phyloP scores from a whole-genome alignment of 306 rosid genomes.

The Inga oerstediana region DNA sequence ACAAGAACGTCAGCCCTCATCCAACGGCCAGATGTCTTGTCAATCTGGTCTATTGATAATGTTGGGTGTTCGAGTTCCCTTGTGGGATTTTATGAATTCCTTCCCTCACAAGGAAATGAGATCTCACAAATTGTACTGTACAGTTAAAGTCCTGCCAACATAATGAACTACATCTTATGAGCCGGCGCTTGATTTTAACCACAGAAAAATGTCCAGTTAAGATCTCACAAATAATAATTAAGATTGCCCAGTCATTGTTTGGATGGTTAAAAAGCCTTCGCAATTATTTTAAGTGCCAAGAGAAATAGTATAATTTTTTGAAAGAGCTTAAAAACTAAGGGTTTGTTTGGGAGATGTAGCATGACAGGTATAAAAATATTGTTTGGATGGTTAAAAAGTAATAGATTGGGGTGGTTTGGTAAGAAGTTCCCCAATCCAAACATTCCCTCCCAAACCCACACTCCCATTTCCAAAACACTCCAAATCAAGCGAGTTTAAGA shows the following conservation, averaged over 20 bases:
- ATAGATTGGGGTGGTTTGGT: not conserved
- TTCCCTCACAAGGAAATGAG: conserved; percentile 94
- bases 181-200: conserved; percentile 20
- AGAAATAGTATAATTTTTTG: not conserved
- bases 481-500: no score
- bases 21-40: conserved; percentile 83
- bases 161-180: conserved; percentile 10
- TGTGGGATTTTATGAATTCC: conserved; percentile 68
- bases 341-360: no score
- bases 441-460: not conserved
- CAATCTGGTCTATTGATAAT: conserved; percentile 85
- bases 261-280: not conserved
- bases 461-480: not conserved
- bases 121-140: conserved; percentile 85
- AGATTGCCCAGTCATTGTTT: conserved; percentile 23
- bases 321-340: not conserved
- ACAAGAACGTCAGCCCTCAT: conserved; percentile 87
- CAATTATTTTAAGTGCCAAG: conserved; percentile 13
- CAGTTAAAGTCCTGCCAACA: conserved; percentile 79
- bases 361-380: not conserved
- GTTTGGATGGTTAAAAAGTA: not conserved
- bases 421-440: not conserved
- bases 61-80: conserved; percentile 81
- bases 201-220: conserved; percentile 23
- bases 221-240: no score